These are phyloP conservation scores for Phytophthora syringae DNA, from an alignment of 352 stramenopile species.

Conservation along the genomic window DNA sequence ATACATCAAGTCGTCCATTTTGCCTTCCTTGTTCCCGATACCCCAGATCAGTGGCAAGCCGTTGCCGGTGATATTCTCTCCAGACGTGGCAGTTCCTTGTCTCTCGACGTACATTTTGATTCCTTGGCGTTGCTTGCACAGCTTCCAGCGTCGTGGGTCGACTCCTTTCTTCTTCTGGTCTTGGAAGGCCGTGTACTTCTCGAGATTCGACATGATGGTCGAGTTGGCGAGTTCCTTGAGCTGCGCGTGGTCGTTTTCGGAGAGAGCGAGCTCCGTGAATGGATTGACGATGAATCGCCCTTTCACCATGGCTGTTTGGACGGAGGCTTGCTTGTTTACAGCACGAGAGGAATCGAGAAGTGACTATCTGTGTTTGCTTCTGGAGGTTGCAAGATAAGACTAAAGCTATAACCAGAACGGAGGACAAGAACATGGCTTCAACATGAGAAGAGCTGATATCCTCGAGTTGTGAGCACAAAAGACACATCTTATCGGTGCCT, in stretches of 20 bases:
- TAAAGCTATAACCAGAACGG: not conserved
- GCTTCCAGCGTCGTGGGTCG: slow-evolving; percentile 42
- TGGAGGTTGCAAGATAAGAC: too few species aligned
- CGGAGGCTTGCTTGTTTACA: not conserved
- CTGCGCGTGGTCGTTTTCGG: slow-evolving; percentile 22
- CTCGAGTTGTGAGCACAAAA: slow-evolving; percentile 1
- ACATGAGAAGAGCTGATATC: not conserved
- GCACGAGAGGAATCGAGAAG: slow-evolving; percentile 14
- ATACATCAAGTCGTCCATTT: slow-evolving; percentile 57
- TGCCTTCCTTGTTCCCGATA: slow-evolving; percentile 39
- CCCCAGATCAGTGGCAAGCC: slow-evolving; percentile 43
- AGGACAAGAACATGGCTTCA: slow-evolving; percentile 13
- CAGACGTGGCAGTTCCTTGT: slow-evolving; percentile 9
- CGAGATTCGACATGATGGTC: slow-evolving; percentile 31
- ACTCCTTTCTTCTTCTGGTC: slow-evolving; percentile 31
- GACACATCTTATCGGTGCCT: not conserved
- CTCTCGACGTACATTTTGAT: slow-evolving; percentile 43
- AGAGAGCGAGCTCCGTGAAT: slow-evolving; percentile 30
- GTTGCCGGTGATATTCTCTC: slow-evolving; percentile 30
- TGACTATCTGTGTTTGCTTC: slow-evolving; percentile 4
- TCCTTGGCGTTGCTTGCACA: slow-evolving; percentile 46
- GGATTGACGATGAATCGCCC: slow-evolving; percentile 40
- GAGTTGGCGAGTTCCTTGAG: slow-evolving; percentile 33
- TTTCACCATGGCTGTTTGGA: slow-evolving; percentile 25
- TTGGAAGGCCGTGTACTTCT: slow-evolving; percentile 32